Conservation (phyloP, 371 early-diverging fungal species). For the Mucor indicus region DNA sequence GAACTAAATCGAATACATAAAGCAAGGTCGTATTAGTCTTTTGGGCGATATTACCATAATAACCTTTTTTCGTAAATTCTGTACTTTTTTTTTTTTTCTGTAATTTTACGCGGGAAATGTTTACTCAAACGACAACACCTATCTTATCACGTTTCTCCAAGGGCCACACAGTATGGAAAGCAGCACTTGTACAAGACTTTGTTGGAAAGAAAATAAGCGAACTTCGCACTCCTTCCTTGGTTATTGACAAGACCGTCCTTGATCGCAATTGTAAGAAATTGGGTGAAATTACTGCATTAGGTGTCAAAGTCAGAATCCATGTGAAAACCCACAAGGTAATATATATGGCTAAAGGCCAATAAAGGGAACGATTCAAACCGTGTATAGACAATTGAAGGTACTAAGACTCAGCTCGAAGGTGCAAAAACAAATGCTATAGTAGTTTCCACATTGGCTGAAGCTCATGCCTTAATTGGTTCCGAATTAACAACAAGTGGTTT, state of each 20-base stretch:
- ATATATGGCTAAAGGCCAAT: no score
- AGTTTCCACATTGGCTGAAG: conserved; percentile 45
- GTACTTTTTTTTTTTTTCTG: no score
- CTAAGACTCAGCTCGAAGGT: conserved; percentile 33
- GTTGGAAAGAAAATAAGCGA: conserved; percentile 34
- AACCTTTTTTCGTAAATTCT: no score
- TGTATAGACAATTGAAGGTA: conserved; percentile 32
- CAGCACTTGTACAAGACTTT: conserved; percentile 12
- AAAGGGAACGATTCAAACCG: not conserved
- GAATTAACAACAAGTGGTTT: conserved; percentile 16
- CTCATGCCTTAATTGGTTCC: conserved; percentile 30
- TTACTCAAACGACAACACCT: conserved; percentile 24
- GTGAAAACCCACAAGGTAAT: conserved; percentile 50
- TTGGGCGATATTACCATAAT: no score
- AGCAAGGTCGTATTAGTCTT: no score
- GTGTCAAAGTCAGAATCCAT: conserved; percentile 35
- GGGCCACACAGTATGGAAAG: conserved; percentile 16
- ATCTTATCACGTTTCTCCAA: conserved; percentile 9
- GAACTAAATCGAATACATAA: no score
- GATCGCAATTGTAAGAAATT: conserved; percentile 30
- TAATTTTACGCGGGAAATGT: no score
- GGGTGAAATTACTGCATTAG: conserved; percentile 14
- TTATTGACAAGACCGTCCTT: conserved; percentile 31
- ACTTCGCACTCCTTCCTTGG: conserved; percentile 37
- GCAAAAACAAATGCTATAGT: conserved; percentile 39